Conservation (phyloP, 2,329 filamentous ascomycete genomes). For the Keithomyces neogunnii region DNA sequence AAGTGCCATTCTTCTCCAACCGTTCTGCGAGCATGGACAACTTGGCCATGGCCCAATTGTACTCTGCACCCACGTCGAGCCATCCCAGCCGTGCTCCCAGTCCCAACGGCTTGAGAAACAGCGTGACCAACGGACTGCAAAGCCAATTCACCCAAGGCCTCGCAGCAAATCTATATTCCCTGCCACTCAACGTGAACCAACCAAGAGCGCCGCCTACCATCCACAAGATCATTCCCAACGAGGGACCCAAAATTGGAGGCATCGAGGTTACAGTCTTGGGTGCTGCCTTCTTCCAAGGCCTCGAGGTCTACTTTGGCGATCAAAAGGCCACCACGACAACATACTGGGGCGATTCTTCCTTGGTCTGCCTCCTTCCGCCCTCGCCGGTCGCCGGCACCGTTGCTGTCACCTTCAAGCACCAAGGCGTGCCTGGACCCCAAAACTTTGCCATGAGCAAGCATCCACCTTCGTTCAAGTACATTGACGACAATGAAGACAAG, state of each 20-base stretch:
- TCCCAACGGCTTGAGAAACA: constrained; percentile 47
- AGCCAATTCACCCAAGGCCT: constrained; percentile 39
- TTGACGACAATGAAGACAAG: constrained; percentile 61
- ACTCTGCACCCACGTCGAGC: constrained; percentile 62
- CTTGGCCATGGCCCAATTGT: constrained; percentile 53
- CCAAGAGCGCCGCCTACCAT: constrained; percentile 51
- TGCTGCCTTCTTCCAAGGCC: constrained; percentile 64
- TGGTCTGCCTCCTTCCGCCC: constrained; percentile 72
- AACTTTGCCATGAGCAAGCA: constrained; percentile 29
- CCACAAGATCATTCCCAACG: constrained; percentile 73
- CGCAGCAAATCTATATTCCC: constrained; percentile 39
- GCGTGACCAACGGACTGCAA: constrained; percentile 32
- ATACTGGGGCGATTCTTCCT: constrained; percentile 71
- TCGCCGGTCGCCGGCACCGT: constrained; percentile 60
- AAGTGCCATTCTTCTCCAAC: constrained; percentile 45
- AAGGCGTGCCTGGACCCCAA: constrained; percentile 31
- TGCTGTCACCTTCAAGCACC: constrained; percentile 58
- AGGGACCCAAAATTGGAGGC: constrained; percentile 74
- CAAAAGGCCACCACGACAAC: constrained; percentile 60
- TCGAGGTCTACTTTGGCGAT: constrained; percentile 78
- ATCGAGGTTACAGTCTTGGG: constrained; percentile 83
- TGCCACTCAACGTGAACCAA: constrained; percentile 40
- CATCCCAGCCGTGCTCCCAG: constrained; percentile 73
- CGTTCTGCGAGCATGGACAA: constrained; percentile 59
- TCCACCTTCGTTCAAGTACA: constrained; percentile 59